Evolutionary conservation across 2,329 filamentous ascomycete species (phyloP), one percentile per base, ranked within the genome.

Genomic region (Talaromyces sp.): DNA sequence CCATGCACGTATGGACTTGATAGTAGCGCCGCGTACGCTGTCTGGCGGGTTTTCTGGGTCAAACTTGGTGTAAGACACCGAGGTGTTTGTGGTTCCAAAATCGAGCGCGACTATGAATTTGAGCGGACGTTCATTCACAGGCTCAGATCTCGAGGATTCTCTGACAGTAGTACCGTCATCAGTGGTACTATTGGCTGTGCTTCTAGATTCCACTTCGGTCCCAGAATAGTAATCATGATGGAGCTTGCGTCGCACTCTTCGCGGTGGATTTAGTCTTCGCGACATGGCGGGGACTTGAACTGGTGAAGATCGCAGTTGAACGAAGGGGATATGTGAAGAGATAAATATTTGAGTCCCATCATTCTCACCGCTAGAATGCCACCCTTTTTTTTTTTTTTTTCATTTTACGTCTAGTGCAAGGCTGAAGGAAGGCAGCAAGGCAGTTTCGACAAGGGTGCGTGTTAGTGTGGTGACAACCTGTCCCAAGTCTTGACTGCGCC

Each of bases 21-120:
- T 54, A 2, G 35, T n/a, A 25, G 6, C 3, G 19, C 28, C 11
- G n/a, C 7, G 37, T 31, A 45, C 7, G 19, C 19, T 21, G 10
- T 21, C 2, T 15, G 40, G 39, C 28, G 9, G 9, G 10, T 54
- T 54, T 13, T 39, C 31, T n/a, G 52, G 22, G 9, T 54, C 17
- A 17, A 54, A 54, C 15, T 54, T 54, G 52, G 36, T 2, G 7
- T 43, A 54, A 2, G 52, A 54, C 17, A 54, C 39, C 10, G 52
- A 54, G 8, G 52, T 31, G 13, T 54, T 41, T n/a, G 52, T 36
- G n/a, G 52, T 54, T 11, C 52, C 52, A 7, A 41, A 46, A 19
- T 55, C 53, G 8, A 55, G 28, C 3, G 37, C 53, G 10, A 55
- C 53, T 31, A 55, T 36, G 17, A 55, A 55, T 21, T 55, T 46